phyloP scores from a whole-genome alignment of 2,329 filamentous ascomycete genomes.

The Xylaria sp. region DNA sequence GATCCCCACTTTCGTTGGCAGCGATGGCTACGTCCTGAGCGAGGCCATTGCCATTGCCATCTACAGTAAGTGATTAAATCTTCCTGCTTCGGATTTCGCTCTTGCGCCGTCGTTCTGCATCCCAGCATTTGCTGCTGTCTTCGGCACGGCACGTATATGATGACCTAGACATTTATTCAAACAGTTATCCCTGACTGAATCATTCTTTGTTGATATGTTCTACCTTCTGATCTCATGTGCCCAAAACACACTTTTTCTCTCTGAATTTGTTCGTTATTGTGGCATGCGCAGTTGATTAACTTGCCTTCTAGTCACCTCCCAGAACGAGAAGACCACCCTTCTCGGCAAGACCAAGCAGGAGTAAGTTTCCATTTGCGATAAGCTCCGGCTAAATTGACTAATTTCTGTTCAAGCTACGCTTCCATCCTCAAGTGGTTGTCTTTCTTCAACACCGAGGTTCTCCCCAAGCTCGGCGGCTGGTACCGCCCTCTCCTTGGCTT shows the following conservation, averaged over 20 bases:
- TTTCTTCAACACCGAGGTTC: slow-evolving; percentile 85
- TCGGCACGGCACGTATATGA: slow-evolving; percentile 41
- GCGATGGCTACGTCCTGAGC: slow-evolving; percentile 82
- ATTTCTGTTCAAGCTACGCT: slow-evolving; percentile 58
- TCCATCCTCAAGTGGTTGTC: slow-evolving; percentile 98
- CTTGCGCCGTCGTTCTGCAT: slow-evolving; percentile 12
- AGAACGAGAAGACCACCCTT: slow-evolving; percentile 99
- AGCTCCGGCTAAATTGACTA: slow-evolving; percentile 18
- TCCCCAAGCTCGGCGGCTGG: slow-evolving; percentile 69
- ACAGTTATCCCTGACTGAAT: slow-evolving; percentile 99
- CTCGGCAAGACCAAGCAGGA: slow-evolving; percentile 99
- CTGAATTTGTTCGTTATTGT: not conserved
- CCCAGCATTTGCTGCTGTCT: slow-evolving; percentile 2
- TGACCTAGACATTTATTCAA: slow-evolving; percentile 68
- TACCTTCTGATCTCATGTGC: slow-evolving; percentile 68
- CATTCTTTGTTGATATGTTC: slow-evolving; percentile 74
- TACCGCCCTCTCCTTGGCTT: slow-evolving; percentile 79
- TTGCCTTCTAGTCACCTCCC: slow-evolving; percentile 71
- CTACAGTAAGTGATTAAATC: slow-evolving; percentile 69
- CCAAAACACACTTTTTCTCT: slow-evolving; percentile 22
- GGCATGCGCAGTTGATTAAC: slow-evolving; percentile 24
- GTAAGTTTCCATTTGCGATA: slow-evolving; percentile 42
- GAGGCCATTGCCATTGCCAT: slow-evolving; percentile 94
- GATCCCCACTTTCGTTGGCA: slow-evolving; percentile 86
- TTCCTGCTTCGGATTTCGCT: slow-evolving; percentile 15